These are phyloP conservation scores for Mariannaea elegans DNA, from an alignment of 2,329 filamentous ascomycete species.

Conservation along the genomic window DNA sequence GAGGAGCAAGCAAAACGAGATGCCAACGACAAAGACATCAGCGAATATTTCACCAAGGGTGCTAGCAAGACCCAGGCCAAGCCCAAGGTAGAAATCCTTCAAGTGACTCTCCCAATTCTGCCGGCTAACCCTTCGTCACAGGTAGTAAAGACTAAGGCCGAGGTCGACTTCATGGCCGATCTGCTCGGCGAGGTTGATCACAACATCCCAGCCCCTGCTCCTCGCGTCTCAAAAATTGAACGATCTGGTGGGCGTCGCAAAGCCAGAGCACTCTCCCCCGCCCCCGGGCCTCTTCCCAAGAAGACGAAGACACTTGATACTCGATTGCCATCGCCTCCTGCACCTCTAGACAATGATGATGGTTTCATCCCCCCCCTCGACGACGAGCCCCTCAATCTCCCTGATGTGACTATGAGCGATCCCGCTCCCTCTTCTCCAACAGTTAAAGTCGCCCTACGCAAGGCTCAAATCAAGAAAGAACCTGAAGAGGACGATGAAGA, in stretches of 20 bases:
- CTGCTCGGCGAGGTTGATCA: constrained; percentile 89
- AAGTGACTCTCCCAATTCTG: not conserved
- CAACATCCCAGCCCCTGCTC: constrained; percentile 67
- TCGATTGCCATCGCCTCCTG: constrained; percentile 56
- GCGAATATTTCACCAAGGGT: constrained; percentile 91
- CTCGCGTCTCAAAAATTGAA: constrained; percentile 68
- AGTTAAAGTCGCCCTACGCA: constrained; percentile 79
- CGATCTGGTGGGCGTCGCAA: constrained; percentile 82
- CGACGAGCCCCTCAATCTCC: constrained; percentile 61
- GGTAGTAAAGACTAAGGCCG: constrained; percentile 83
- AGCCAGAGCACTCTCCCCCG: constrained; percentile 81
- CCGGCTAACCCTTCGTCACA: constrained; percentile 45
- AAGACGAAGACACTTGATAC: constrained; percentile 64
- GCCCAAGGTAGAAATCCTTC: constrained; percentile 71
- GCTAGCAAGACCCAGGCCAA: constrained; percentile 74
- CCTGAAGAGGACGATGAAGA: constrained; percentile 76
- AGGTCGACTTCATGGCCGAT: constrained; percentile 85
- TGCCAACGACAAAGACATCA: constrained; percentile 90
- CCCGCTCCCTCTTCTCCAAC: constrained; percentile 87
- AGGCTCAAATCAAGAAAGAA: constrained; percentile 61
- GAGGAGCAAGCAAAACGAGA: constrained; percentile 87
- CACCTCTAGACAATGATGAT: constrained; percentile 62
- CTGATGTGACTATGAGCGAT: constrained; percentile 82
- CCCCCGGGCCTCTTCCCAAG: constrained; percentile 64
- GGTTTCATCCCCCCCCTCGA: constrained; percentile 65